phyloP scores from a whole-genome alignment of 2,329 filamentous ascomycete species.

The Monilinia laxa region DNA sequence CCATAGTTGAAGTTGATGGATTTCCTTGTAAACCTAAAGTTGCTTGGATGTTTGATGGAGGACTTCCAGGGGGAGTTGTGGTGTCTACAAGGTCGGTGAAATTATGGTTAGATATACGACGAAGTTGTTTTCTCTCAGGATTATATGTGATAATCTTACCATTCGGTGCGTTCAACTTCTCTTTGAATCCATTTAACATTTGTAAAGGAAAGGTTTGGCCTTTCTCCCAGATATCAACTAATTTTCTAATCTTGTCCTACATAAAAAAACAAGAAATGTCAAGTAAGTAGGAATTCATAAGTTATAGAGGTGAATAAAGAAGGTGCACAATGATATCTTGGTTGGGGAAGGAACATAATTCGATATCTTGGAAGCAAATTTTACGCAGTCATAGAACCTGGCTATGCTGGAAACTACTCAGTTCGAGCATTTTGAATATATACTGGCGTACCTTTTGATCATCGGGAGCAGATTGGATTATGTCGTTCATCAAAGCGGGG shows the following conservation, averaged over 20 bases:
- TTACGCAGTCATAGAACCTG: constrained; percentile 27
- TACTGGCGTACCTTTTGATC: constrained; percentile 88
- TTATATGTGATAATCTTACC: constrained; percentile 54
- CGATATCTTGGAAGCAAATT: constrained; percentile 30
- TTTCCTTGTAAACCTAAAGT: constrained; percentile 41
- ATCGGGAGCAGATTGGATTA: constrained; percentile 80
- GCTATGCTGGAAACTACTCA: constrained; percentile 28
- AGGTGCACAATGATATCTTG: constrained; percentile 19
- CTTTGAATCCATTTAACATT: constrained; percentile 80
- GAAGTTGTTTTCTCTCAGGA: constrained; percentile 31
- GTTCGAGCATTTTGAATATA: constrained; percentile 32
- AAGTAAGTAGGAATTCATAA: constrained; percentile 49
- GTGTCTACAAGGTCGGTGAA: constrained; percentile 54
- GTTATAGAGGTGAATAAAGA: constrained; percentile 18
- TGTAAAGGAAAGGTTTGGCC: constrained; percentile 82
- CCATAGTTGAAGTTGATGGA: constrained; percentile 44
- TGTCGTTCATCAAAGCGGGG: constrained; percentile 92
- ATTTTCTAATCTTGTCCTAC: constrained; percentile 93
- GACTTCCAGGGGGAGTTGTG: constrained; percentile 68
- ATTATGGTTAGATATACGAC: constrained; percentile 42
- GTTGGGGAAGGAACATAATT: constrained; percentile 25
- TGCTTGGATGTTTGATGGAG: constrained; percentile 43
- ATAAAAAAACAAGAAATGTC: constrained; percentile 49
- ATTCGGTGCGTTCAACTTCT: constrained; percentile 64
- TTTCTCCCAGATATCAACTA: constrained; percentile 97